phyloP scores from a whole-genome alignment of 78 protist species.

The Ministeria vibrans region DNA sequence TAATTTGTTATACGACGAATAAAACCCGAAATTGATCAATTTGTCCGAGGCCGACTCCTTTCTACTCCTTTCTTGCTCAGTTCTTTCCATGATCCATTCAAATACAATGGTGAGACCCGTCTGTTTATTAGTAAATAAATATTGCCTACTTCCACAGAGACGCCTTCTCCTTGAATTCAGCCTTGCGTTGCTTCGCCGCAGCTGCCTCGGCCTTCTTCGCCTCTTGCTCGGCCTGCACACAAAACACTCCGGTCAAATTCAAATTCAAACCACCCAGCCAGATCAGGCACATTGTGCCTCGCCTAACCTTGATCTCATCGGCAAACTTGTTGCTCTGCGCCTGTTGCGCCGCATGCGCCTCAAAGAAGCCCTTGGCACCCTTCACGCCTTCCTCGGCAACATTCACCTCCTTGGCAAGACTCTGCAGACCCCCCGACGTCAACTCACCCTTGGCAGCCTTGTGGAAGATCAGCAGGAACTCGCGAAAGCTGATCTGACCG shows the following conservation, averaged over 20 bases:
- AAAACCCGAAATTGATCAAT: too few relatives aligned
- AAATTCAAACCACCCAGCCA: too few relatives aligned
- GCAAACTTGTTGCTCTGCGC: conserved; percentile 3
- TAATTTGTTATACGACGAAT: too few relatives aligned
- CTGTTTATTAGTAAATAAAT: too few relatives aligned
- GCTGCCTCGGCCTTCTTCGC: background rate
- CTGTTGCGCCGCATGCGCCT: background rate
- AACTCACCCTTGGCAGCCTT: background rate
- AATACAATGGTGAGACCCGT: too few relatives aligned
- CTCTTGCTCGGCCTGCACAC: conserved; percentile 18
- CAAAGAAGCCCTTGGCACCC: conserved; percentile 3
- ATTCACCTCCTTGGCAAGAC: background rate
- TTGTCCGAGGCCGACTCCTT: too few relatives aligned
- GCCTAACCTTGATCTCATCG: conserved; percentile 14
- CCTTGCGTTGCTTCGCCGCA: background rate
- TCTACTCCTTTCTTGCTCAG: too few relatives aligned
- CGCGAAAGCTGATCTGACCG: conserved; percentile 5
- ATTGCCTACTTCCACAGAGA: too few relatives aligned
- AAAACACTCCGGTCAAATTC: too few relatives aligned
- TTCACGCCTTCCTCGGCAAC: background rate
- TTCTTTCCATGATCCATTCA: too few relatives aligned
- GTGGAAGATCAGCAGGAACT: conserved; percentile 15
- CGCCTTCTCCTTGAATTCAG: too few relatives aligned
- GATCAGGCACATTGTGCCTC: too few relatives aligned
- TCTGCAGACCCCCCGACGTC: background rate